Conservation (phyloP, 768 basidiomycete genomes). For the Lactifluus rugatus region DNA sequence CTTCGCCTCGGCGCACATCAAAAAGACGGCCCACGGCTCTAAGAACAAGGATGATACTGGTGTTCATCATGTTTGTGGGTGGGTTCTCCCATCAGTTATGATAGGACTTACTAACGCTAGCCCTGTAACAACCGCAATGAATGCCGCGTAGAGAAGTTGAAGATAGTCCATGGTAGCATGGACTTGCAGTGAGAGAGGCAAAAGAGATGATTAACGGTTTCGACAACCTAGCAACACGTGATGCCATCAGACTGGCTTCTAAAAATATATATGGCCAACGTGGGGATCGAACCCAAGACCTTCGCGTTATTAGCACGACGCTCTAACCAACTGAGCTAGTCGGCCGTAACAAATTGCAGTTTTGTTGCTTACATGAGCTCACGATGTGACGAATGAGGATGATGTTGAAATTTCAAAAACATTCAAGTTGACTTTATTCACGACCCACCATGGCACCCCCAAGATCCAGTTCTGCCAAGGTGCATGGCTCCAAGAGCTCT, state of each 20-base stretch:
- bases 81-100: neutral
- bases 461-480: conserved; percentile 4
- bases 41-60: conserved; percentile 90
- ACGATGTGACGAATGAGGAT: neutral
- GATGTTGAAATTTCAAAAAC: neutral
- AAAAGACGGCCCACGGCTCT: conserved; percentile 54
- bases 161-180: conserved; percentile 12
- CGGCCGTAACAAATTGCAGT: conserved; percentile 35
- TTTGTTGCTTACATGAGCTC: neutral
- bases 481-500: neutral
- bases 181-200: too few species aligned
- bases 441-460: conserved; percentile 12
- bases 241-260: neutral
- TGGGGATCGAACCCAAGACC: conserved; percentile 26
- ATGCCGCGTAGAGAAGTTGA: neutral
- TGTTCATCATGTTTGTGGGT: conserved; percentile 40
- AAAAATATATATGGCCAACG: conserved; percentile 19
- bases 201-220: too few species aligned
- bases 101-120: conserved; percentile 8
- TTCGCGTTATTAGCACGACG: conserved; percentile 66
- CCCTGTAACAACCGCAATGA: neutral
- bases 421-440: neutral
- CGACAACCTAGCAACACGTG: neutral
- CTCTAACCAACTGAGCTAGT: conserved; percentile 93
- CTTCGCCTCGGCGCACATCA: conserved; percentile 49